Base-by-base conservation (phyloP, 371 early-diverging fungal species). In the Lichtheimia corymbifera region DNA sequence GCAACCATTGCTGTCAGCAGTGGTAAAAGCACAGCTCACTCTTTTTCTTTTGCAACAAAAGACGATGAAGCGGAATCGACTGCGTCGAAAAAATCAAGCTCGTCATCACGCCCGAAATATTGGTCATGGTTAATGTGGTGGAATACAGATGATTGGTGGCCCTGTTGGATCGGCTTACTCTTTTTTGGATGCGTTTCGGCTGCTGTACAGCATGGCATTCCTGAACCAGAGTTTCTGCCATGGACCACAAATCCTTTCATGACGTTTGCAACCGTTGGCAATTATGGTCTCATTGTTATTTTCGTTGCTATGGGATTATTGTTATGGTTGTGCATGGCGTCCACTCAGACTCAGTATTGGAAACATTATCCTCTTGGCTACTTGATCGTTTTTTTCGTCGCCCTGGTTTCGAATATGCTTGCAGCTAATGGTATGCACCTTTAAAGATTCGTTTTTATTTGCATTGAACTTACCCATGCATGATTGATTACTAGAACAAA, bases 61-160 rank as follows among this genome's bases (percentile, higher is more conserved):
- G 35, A 35, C 11, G 35, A 35, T 11, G 9, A 35, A 9, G 35
- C 35, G 5, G 35, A 35, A 2, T 35, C 35, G 0, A 35, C 35
- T 9, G 9, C 2, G 11, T 9, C 35, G 2, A 35, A 35, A 35
- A 35, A 35, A 35, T 35, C 35, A 35, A 11, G 9, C 11, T 6
- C 35, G 9, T 35, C 35, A 35, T 35, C 35, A 11, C 35, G 11
- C 9, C 35, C 35, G 35, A 18, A 54, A 40, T 54, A 41, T 25
- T 22, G 47, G 30, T 27, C 70, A 11, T 85, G 81, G 82, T 59
- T 83, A 11, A 63, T 84, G 55, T 84, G 86, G 74, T 86, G 86
- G 86, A 86, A 86, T 62, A 73, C 78, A 22, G 83, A 83, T 55
- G 86, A 86, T 57, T 86, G 86, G 86, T 84, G 84, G 86, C 73